phyloP scores from a whole-genome alignment of 139 green algal species.

The Penium margaritaceum region DNA sequence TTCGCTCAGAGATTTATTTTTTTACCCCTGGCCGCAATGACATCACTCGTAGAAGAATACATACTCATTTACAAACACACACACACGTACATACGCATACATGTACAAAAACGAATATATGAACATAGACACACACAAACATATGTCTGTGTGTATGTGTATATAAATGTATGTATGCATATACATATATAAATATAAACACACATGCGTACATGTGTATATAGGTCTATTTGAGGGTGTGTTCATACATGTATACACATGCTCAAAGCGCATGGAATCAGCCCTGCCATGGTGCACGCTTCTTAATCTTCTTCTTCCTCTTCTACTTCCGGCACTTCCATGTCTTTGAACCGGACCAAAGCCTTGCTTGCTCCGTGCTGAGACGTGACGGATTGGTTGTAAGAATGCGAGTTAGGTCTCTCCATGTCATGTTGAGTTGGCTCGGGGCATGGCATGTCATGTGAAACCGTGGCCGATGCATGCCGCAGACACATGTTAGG shows the following conservation, averaged over 20 bases:
- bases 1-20: constrained; percentile 3
- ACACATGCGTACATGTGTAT: background rate
- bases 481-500: too few relatives aligned
- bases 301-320: too few relatives aligned
- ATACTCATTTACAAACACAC: background rate
- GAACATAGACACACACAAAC: background rate
- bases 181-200: background rate
- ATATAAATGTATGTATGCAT: background rate
- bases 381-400: background rate
- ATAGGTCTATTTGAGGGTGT: background rate
- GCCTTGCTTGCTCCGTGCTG: background rate
- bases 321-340: background rate
- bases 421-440: too few relatives aligned
- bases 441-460: too few relatives aligned
- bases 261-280: background rate
- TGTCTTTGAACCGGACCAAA: background rate
- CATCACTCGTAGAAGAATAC: background rate
- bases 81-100: background rate
- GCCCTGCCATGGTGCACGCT: too few relatives aligned
- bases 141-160: background rate
- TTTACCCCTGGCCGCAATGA: background rate
- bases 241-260: background rate
- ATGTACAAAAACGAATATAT: background rate
- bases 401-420: background rate
- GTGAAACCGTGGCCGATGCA: too few relatives aligned